phyloP scores from a whole-genome alignment of 2,329 filamentous ascomycete genomes.

The Curvularia verruculosa region DNA sequence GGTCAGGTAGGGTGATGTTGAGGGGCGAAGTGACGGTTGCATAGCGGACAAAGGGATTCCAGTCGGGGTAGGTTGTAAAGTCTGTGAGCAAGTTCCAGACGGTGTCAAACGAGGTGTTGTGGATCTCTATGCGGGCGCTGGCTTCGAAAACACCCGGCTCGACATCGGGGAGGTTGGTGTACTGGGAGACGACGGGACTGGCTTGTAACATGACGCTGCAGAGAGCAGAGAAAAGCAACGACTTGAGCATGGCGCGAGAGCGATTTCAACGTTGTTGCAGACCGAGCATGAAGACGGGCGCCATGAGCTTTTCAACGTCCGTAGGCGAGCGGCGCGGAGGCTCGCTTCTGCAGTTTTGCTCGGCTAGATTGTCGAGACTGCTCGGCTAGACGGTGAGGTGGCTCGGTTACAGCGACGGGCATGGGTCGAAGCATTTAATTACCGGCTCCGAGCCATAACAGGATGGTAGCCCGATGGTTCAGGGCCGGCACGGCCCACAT shows the following conservation, averaged over 20 bases:
- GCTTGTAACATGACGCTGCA: conserved; percentile 8
- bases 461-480: not conserved
- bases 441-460: not conserved
- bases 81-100: conserved; percentile 38
- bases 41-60: conserved; percentile 44
- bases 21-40: conserved; percentile 28
- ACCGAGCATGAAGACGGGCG: not conserved
- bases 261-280: not conserved
- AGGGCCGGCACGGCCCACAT: not conserved
- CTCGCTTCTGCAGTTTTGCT: not conserved
- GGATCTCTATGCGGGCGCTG: conserved; percentile 35
- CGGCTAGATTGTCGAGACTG: not conserved
- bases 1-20: conserved; percentile 30
- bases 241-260: not conserved
- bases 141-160: conserved; percentile 38
- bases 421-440: not conserved
- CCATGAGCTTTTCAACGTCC: not conserved
- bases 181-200: conserved; percentile 12
- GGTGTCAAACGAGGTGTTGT: conserved; percentile 23
- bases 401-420: not conserved
- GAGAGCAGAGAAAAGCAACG: not conserved
- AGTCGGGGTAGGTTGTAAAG: conserved; percentile 35
- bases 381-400: not conserved
- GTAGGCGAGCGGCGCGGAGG: not conserved
- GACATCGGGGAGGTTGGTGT: conserved; percentile 36